Conservation (phyloP, 2,329 filamentous ascomycete species). For the Cercospora citrullina region DNA sequence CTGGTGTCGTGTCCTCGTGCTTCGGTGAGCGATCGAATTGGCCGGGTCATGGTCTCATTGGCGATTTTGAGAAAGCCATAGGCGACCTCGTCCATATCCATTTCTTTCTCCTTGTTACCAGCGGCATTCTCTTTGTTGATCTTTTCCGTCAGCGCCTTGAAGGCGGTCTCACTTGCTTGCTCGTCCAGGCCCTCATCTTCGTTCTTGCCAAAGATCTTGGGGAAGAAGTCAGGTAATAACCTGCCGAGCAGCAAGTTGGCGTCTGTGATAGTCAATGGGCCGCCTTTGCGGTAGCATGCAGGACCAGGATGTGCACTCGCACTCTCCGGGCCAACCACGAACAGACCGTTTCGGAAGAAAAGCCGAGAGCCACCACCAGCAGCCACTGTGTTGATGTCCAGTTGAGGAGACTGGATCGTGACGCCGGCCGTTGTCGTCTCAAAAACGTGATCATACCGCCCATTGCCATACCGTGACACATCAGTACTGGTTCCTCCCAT, state of each 20-base stretch:
- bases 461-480: slow-evolving; percentile 76
- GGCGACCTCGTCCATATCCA: slow-evolving; percentile 81
- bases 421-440: slow-evolving; percentile 94
- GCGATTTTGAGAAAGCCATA: slow-evolving; percentile 88
- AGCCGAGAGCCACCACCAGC: slow-evolving; percentile 82
- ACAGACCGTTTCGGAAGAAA: slow-evolving; percentile 86
- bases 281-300: slow-evolving; percentile 86
- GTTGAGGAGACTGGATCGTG: slow-evolving; percentile 85
- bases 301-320: slow-evolving; percentile 87
- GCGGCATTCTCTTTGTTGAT: slow-evolving; percentile 75
- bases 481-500: slow-evolving; percentile 95
- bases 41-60: slow-evolving; percentile 87
- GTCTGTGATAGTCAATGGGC: slow-evolving; percentile 88
- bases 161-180: slow-evolving; percentile 71
- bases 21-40: slow-evolving; percentile 86
- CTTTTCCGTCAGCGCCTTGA: slow-evolving; percentile 72
- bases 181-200: slow-evolving; percentile 79
- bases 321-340: slow-evolving; percentile 86
- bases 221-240: slow-evolving; percentile 86
- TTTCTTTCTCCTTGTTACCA: slow-evolving; percentile 56
- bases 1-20: slow-evolving; percentile 90
- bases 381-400: slow-evolving; percentile 94
- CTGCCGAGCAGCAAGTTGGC: slow-evolving; percentile 84
- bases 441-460: slow-evolving; percentile 88
- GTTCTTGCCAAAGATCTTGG: slow-evolving; percentile 89